Evolutionary conservation across 805 yeast species (phyloP).

Genomic region (Cyberlindnera euphorbiae): DNA sequence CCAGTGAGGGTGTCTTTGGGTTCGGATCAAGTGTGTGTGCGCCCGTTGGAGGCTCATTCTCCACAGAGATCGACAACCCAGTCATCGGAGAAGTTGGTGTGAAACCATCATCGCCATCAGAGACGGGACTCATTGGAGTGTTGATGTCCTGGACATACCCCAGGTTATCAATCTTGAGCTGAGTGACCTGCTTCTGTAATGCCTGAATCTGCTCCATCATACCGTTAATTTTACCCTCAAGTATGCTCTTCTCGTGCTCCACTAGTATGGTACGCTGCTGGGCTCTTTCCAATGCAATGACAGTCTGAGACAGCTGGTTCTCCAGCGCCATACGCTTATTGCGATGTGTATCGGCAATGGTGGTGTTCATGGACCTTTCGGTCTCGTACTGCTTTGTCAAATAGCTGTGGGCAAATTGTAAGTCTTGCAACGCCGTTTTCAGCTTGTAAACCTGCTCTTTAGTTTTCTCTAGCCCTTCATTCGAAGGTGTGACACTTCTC

Average conservation of each 20-base stretch:
- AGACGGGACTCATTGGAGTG: slow-evolving; percentile 7
- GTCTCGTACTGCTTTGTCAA: slow-evolving; percentile 63
- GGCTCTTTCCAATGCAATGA: slow-evolving; percentile 32
- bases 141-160: slow-evolving; percentile 16
- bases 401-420: slow-evolving; percentile 68
- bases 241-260: slow-evolving; percentile 33
- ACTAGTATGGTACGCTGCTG: slow-evolving; percentile 32
- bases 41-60: slow-evolving; percentile 6
- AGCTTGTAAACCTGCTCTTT: slow-evolving; percentile 25
- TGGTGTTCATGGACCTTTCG: slow-evolving; percentile 52
- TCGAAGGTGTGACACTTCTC: neutral
- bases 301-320: slow-evolving; percentile 41
- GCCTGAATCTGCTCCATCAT: slow-evolving; percentile 39
- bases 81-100: slow-evolving; percentile 26
- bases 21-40: slow-evolving; percentile 1
- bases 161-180: slow-evolving; percentile 29
- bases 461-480: slow-evolving; percentile 1
- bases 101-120: slow-evolving; percentile 13
- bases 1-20: slow-evolving; percentile 23
- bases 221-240: slow-evolving; percentile 26
- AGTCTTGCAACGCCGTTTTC: slow-evolving; percentile 60
- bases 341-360: slow-evolving; percentile 48
- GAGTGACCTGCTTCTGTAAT: slow-evolving; percentile 40
- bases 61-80: slow-evolving; percentile 18
- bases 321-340: slow-evolving; percentile 47